Conservation (phyloP, 257 asterid genomes). For the Solanum tacnaense region DNA sequence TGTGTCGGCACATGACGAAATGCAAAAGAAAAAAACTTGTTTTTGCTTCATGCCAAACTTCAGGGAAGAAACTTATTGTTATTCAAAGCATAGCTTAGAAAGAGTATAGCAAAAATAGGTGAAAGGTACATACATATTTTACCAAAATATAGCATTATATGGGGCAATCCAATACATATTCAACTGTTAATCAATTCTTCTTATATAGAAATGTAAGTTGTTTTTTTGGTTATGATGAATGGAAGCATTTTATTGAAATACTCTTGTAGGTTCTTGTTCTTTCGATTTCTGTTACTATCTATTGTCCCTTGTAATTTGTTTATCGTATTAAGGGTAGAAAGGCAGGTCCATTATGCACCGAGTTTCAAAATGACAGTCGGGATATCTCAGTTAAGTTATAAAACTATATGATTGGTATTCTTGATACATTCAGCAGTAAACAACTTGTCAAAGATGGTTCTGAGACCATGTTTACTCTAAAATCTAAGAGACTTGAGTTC, state of each 20-base stretch:
- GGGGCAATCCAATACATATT: background rate
- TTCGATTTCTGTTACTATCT: too few species aligned
- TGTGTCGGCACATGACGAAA: conserved; percentile 48
- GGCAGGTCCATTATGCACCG: background rate
- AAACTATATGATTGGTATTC: background rate
- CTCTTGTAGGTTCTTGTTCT: background rate
- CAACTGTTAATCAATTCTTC: background rate
- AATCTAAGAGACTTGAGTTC: background rate
- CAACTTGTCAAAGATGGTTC: background rate
- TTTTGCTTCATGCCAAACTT: background rate
- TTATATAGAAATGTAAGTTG: background rate
- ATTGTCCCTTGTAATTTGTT: background rate
- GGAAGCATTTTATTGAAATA: background rate
- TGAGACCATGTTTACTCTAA: background rate
- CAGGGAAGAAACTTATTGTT: background rate
- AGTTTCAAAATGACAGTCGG: background rate
- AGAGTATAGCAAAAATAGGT: conserved; percentile 4
- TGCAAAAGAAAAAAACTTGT: background rate
- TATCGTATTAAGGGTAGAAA: background rate
- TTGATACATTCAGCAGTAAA: background rate
- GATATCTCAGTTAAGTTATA: background rate
- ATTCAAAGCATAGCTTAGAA: background rate
- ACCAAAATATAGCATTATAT: background rate
- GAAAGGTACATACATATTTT: conserved; percentile 1
- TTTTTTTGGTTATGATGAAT: background rate